Conservation (phyloP, 805 yeast species). For the Peterozyma xylosa region DNA sequence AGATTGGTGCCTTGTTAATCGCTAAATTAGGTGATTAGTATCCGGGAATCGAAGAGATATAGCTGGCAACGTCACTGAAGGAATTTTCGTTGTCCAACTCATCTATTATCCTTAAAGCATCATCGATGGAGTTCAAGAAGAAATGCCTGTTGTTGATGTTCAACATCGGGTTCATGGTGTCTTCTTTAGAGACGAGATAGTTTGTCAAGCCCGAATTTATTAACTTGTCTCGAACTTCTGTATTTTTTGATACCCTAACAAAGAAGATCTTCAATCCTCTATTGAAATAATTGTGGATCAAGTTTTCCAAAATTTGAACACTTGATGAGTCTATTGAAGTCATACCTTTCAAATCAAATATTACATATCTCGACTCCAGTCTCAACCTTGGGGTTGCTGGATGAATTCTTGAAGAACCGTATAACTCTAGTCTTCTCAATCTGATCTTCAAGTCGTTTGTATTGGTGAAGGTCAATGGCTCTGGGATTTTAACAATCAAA, state of each 20-base stretch:
- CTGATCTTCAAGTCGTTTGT: slow-evolving; percentile 67
- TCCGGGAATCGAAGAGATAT: not conserved
- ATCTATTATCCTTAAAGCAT: not conserved
- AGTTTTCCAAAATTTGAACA: slow-evolving; percentile 58
- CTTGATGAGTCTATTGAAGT: slow-evolving; percentile 74
- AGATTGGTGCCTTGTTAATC: too few species aligned
- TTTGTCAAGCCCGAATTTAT: slow-evolving; percentile 10
- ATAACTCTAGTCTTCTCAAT: slow-evolving; percentile 61
- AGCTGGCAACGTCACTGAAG: not conserved
- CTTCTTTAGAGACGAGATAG: not conserved
- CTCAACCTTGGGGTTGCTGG: slow-evolving; percentile 62
- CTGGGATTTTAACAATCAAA: slow-evolving; percentile 74
- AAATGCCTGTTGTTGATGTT: not conserved
- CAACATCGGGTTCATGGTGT: not conserved
- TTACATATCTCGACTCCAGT: slow-evolving; percentile 44
- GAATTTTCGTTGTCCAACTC: not conserved
- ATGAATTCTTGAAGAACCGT: slow-evolving; percentile 68
- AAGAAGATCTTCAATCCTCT: slow-evolving; percentile 53
- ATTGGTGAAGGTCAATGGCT: slow-evolving; percentile 84
- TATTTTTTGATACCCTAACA: slow-evolving; percentile 17
- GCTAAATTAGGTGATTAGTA: too few species aligned
- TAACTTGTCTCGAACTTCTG: slow-evolving; percentile 13
- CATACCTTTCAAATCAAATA: slow-evolving; percentile 81
- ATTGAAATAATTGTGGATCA: slow-evolving; percentile 46
- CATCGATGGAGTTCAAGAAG: not conserved